phyloP scores from a whole-genome alignment of 768 basidiomycete species.

The Tricholoma hemisulphureum region DNA sequence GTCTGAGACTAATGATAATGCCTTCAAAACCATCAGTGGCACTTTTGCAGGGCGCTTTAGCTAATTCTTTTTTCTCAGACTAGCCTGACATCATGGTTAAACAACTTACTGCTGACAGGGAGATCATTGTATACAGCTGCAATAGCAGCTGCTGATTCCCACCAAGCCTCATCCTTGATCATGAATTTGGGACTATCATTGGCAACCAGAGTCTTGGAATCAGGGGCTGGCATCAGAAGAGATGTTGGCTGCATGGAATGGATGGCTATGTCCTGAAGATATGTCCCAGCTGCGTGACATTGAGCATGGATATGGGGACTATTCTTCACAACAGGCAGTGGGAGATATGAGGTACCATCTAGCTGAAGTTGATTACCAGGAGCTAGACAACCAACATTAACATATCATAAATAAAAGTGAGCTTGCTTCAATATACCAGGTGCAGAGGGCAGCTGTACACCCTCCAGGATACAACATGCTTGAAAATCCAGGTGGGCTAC shows the following conservation, averaged over 20 bases:
- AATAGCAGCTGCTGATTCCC: background rate
- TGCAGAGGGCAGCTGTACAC: too few relatives aligned
- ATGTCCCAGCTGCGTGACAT: too few relatives aligned
- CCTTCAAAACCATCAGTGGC: background rate
- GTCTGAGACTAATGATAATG: conserved; percentile 4
- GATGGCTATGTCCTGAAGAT: too few relatives aligned
- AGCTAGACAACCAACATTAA: too few relatives aligned
- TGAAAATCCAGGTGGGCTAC: conserved; percentile 10
- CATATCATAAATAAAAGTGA: too few relatives aligned
- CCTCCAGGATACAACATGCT: too few relatives aligned
- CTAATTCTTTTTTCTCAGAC: background rate
- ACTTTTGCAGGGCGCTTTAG: background rate
- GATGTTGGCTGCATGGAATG: background rate
- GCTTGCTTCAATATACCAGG: too few relatives aligned
- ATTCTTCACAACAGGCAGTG: too few relatives aligned
- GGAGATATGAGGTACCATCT: too few relatives aligned
- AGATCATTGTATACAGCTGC: background rate
- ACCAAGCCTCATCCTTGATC: background rate
- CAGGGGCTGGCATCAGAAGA: background rate
- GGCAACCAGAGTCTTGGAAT: background rate
- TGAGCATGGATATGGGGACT: too few relatives aligned
- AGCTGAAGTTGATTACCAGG: too few relatives aligned
- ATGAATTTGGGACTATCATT: background rate
- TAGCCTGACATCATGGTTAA: background rate
- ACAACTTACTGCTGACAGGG: background rate